Conservation (phyloP, 208 protist species). For the Leishmania major region DNA sequence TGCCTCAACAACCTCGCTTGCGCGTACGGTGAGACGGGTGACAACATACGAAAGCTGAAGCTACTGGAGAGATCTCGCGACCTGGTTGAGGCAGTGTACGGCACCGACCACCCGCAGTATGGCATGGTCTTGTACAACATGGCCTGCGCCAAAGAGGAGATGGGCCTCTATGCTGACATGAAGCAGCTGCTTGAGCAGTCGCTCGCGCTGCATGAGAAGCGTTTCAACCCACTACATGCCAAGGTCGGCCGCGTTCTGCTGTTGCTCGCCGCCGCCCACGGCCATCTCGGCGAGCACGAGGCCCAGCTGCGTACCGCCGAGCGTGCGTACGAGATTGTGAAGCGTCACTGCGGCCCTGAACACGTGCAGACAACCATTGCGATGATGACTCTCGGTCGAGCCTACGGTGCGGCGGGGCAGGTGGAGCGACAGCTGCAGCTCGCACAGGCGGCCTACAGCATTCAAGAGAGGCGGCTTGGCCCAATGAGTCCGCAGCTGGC, state of each 20-base stretch:
- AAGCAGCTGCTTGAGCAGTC: slow-evolving; percentile 62
- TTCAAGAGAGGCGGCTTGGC: slow-evolving; percentile 77
- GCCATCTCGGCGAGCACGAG: slow-evolving; percentile 63
- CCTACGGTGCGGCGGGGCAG: slow-evolving; percentile 66
- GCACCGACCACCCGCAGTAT: slow-evolving; percentile 85
- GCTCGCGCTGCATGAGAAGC: slow-evolving; percentile 64
- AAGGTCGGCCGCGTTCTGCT: slow-evolving; percentile 85
- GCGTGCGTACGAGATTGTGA: slow-evolving; percentile 74
- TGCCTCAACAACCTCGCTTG: slow-evolving; percentile 90
- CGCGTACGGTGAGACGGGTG: slow-evolving; percentile 81
- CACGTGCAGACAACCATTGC: slow-evolving; percentile 82
- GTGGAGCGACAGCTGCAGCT: slow-evolving; percentile 63
- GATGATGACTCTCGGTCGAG: slow-evolving; percentile 68
- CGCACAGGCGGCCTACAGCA: slow-evolving; percentile 59
- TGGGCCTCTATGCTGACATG: slow-evolving; percentile 81
- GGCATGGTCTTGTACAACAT: slow-evolving; percentile 87
- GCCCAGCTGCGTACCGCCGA: slow-evolving; percentile 61
- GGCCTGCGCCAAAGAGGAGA: slow-evolving; percentile 80
- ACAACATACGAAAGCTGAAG: slow-evolving; percentile 73
- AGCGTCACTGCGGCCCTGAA: slow-evolving; percentile 73
- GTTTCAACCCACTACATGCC: slow-evolving; percentile 68
- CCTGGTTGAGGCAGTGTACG: slow-evolving; percentile 68
- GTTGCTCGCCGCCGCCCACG: slow-evolving; percentile 71
- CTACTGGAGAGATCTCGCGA: slow-evolving; percentile 70
- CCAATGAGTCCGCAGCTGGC: slow-evolving; percentile 80